phyloP scores from a whole-genome alignment of 306 rosid genomes.

The Spatholobus suberectus region DNA sequence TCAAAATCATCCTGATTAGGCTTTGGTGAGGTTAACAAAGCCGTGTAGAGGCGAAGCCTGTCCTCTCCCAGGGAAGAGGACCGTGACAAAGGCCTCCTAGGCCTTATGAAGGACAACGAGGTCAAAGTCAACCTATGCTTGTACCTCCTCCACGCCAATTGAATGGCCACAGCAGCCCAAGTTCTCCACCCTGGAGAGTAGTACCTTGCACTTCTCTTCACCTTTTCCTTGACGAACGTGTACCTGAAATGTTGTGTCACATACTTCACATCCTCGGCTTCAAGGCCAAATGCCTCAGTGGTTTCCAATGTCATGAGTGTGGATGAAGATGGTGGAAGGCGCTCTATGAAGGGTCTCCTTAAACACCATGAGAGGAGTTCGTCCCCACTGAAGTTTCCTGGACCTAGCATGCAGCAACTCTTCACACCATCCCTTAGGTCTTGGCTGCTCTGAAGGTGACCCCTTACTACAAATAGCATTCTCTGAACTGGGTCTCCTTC shows the following conservation, averaged over 20 bases:
- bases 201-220: conserved; percentile 86
- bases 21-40: conserved; percentile 86
- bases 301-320: conserved; percentile 79
- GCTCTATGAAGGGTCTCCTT: conserved; percentile 78
- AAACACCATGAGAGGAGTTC: conserved; percentile 96
- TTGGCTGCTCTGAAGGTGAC: conserved; percentile 92
- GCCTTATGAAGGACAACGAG: conserved; percentile 77
- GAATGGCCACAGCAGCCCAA: conserved; percentile 93
- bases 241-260: conserved; percentile 91
- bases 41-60: conserved; percentile 79
- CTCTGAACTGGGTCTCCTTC: conserved; percentile 96
- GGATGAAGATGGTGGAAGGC: conserved; percentile 78
- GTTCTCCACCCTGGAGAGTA: conserved; percentile 96
- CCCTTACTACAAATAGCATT: conserved; percentile 88
- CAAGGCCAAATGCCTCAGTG: conserved; percentile 85
- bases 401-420: conserved; percentile 91
- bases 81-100: conserved; percentile 77
- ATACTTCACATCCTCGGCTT: conserved; percentile 80
- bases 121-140: conserved; percentile 71
- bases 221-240: conserved; percentile 86
- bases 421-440: conserved; percentile 75
- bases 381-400: conserved; percentile 88
- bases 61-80: conserved; percentile 85
- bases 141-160: conserved; percentile 87
- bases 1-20: conserved; percentile 82